These are phyloP conservation scores for Diaporthe aspalathi DNA, from an alignment of 2,329 filamentous ascomycete species.

Conservation along the genomic window DNA sequence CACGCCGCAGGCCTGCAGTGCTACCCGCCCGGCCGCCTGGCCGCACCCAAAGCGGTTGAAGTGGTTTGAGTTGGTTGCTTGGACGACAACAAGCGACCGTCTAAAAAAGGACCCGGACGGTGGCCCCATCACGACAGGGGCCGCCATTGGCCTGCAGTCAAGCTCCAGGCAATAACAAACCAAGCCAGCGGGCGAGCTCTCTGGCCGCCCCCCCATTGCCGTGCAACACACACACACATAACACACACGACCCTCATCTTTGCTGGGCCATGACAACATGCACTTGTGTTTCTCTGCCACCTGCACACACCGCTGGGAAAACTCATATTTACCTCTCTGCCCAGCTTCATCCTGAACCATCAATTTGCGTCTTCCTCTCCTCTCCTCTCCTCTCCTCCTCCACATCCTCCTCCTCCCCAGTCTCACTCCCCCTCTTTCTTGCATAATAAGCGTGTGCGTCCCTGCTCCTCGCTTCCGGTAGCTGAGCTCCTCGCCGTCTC, in stretches of 20 bases:
- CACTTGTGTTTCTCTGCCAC: conserved; percentile 7
- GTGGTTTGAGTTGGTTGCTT: conserved; percentile 11
- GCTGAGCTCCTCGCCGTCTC: no score
- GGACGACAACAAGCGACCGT: conserved; percentile 29
- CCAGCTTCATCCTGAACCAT: conserved; percentile 22
- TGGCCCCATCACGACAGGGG: conserved; percentile 18
- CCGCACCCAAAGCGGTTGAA: no score
- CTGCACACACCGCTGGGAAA: conserved; percentile 28
- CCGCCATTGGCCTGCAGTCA: conserved; percentile 30
- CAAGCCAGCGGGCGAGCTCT: neutral
- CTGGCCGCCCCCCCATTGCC: neutral
- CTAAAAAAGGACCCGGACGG: conserved; percentile 15
- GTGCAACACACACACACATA: neutral
- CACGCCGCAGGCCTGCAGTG: conserved; percentile 19
- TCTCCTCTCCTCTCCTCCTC: neutral
- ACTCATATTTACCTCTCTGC: conserved; percentile 27
- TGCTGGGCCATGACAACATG: conserved; percentile 20
- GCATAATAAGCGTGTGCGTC: conserved; percentile 26
- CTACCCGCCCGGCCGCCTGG: neutral
- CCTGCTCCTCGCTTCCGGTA: neutral
- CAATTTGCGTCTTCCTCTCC: neutral
- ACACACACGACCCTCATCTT: neutral
- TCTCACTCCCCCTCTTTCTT: neutral
- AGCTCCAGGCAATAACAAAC: conserved; percentile 36
- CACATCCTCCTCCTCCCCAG: neutral